Conservation (phyloP, 1,284 basidiomycete species). For the Cutaneotrichosporon cavernicola region DNA sequence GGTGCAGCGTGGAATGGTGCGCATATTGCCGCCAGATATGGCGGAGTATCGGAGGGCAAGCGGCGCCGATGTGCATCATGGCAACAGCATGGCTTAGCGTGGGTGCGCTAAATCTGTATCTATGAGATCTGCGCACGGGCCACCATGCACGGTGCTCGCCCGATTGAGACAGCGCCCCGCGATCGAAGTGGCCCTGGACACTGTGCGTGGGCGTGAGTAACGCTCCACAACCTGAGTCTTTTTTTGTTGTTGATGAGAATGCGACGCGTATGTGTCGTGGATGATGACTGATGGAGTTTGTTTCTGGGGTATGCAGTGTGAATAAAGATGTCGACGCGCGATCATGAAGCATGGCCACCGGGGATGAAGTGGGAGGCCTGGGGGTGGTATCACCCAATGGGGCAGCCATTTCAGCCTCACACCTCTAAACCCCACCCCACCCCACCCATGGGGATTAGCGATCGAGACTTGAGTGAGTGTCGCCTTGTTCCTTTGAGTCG, state of each 20-base stretch:
- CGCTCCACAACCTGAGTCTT: background rate
- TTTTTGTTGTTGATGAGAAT: background rate
- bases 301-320: no score
- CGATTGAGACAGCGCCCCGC: background rate
- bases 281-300: no score
- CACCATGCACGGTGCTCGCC: background rate
- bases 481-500: background rate
- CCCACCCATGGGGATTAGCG: background rate
- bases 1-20: background rate
- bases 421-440: no score
- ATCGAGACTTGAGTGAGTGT: background rate
- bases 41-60: conserved; percentile 1
- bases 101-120: background rate
- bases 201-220: background rate
- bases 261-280: background rate
- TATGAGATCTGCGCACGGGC: background rate
- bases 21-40: background rate
- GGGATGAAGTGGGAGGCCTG: no score
- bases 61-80: background rate
- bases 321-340: no score
- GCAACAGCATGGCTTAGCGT: background rate
- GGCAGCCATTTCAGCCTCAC: background rate
- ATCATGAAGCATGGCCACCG: no score
- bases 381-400: background rate
- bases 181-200: background rate